These are phyloP conservation scores for Dryadomyces sulphureus DNA, from an alignment of 2,329 filamentous ascomycete species.

Conservation along the genomic window DNA sequence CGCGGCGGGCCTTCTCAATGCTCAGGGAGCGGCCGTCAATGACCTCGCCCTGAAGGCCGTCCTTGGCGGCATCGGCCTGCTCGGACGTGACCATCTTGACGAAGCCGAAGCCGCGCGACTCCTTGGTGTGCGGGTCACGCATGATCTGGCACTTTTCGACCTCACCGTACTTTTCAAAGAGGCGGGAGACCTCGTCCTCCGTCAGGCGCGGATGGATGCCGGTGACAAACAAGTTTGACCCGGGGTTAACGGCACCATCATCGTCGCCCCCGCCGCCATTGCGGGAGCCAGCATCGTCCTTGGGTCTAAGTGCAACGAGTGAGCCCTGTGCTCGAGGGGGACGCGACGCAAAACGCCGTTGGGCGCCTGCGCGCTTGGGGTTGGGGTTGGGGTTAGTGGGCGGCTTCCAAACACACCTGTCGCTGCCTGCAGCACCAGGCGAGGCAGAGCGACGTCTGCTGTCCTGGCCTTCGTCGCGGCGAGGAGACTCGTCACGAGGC, in stretches of 20 bases:
- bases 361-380: too few relatives aligned
- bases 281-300: conserved; percentile 25
- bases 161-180: conserved; percentile 97
- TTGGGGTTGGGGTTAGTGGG: too few relatives aligned
- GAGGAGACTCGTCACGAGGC: conserved; percentile 51
- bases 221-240: conserved; percentile 97
- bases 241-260: conserved; percentile 74
- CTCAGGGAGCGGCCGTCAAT: conserved; percentile 92
- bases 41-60: conserved; percentile 85
- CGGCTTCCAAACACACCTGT: conserved; percentile 27
- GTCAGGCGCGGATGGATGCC: conserved; percentile 88
- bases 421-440: conserved; percentile 33
- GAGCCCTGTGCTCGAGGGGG: too few relatives aligned
- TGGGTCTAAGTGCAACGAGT: conserved; percentile 26
- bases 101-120: conserved; percentile 97
- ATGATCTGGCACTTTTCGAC: conserved; percentile 99
- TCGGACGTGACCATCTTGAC: conserved; percentile 97
- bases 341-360: too few relatives aligned
- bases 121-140: conserved; percentile 95
- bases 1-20: conserved; percentile 96
- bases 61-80: conserved; percentile 91
- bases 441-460: conserved; percentile 46
- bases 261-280: conserved; percentile 41
- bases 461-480: conserved; percentile 47
- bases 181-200: conserved; percentile 79